phyloP scores from a whole-genome alignment of 768 basidiomycete genomes.

The Serendipita indica region DNA sequence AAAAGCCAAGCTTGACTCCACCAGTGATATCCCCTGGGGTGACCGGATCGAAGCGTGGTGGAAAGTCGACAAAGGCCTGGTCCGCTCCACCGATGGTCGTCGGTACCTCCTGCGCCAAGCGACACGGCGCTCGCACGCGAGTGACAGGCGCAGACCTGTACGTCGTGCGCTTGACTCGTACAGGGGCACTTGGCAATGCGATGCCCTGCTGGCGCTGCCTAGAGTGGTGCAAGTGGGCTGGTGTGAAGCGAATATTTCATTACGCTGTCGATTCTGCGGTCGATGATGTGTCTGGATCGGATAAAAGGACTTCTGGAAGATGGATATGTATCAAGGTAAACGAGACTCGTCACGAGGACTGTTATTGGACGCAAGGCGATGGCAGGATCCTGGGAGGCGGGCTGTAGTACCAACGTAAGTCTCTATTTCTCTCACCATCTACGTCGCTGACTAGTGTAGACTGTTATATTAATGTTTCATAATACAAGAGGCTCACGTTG shows the following conservation, averaged over 20 bases:
- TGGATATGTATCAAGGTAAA: slow-evolving; percentile 35
- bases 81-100: background rate
- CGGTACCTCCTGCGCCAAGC: slow-evolving; percentile 25
- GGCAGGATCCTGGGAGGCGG: slow-evolving; percentile 9
- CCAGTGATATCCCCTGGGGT: background rate
- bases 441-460: background rate
- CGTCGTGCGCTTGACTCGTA: slow-evolving; percentile 35
- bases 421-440: background rate
- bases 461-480: background rate
- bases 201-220: slow-evolving; percentile 43
- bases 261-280: slow-evolving; percentile 14
- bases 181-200: slow-evolving; percentile 32
- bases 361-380: slow-evolving; percentile 35
- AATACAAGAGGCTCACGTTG: too few species aligned
- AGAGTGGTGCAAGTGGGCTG: slow-evolving; percentile 43
- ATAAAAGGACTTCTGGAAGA: slow-evolving; percentile 16
- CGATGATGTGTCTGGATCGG: background rate
- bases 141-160: slow-evolving; percentile 42
- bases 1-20: background rate
- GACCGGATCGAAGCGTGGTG: background rate
- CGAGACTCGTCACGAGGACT: slow-evolving; percentile 22
- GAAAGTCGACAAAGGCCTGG: background rate
- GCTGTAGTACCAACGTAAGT: too few species aligned
- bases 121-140: slow-evolving; percentile 17
- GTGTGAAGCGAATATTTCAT: slow-evolving; percentile 41